Base-by-base conservation (phyloP, 192 early-diverging fungal genomes). In the Gamsiella multidivaricata region DNA sequence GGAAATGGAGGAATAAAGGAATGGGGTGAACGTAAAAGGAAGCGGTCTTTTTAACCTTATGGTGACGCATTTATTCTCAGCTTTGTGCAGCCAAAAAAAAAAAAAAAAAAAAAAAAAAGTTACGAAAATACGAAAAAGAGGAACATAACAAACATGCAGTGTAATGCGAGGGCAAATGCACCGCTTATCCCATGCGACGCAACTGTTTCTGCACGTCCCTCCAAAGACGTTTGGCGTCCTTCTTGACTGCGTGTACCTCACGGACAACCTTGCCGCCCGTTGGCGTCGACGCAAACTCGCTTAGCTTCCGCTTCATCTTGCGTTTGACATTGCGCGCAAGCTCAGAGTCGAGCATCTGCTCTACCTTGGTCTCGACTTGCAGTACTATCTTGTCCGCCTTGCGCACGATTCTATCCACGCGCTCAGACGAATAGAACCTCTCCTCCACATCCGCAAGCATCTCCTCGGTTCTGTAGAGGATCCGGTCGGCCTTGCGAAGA, bases 251-350 rank as follows among this genome's bases (percentile, higher is more conserved):
- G 25, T 55, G 31, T 17, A 58, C 71, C n/a, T 66, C 56, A 14
- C 56, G 55, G 10, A 61, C 49, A 49, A 66, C 15, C 50, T 65
- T 60, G 15, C 39, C 22, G 20, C 73, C 73, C 18, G 59, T 50
- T 0, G 57, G 34, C 41, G 51, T 68, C 10, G 57, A 20, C 54
- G 61, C 49, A 29, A 76, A 61, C 3, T 62, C 28, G 18, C 62
- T 53, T 28, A 76, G 20, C 32, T 54, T 41, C 10, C 31, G 49
- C 10, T 54, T 37, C 25, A 61, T 14, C 12, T 62, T 54, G 23
- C 61, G 22, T 18, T 51, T 58, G 33, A 61, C 29, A 7, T 61
- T 54, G 33, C 33, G 65, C 5, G 33, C 41, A 17, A 54, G 25
- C 31, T 55, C 41, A 9, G 43, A 58, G 10, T 58, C 23, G 32